Evolutionary conservation across 371 early-diverging fungal species (phyloP), one percentile per base, ranked within the genome.

Genomic region (Mortierella sp.): DNA sequence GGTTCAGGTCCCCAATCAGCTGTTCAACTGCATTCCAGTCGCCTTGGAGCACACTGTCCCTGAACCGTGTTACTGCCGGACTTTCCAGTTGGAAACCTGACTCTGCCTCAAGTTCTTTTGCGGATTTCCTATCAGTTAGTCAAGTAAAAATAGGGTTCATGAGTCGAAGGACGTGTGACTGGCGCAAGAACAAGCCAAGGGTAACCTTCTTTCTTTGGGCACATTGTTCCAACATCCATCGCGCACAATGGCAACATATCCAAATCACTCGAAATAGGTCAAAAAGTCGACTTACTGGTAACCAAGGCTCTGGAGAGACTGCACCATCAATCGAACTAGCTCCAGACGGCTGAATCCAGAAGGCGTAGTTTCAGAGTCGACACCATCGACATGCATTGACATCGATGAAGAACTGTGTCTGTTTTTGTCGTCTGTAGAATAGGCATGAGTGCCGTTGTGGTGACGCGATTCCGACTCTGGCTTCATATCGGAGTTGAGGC

Each of bases 241-340:
- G 44, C 24, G n/a, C 13, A 54, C 44, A 60, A n/a, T 54, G 48
- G 10, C 3, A 9, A 74, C n/a, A 24, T 44, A 45, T 50, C 60
- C 42, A 55, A 13, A 28, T 6, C 21, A 6, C n/a, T 19, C 71
- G 47, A 50, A 71, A 21, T 44, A 57, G 54, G 3, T 38, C 42
- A 38, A 38, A 38, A 38, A 38, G 13, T 19, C 65, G 16, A 70
- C 88, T 88, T 91, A 96, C 96, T 83, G 91, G 81, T 95, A 97
- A 9, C 97, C 97, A 74, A 97, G 90, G 73, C 95, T 95, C n/a
- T 92, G 90, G 48, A 98, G 88, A 45, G 96, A 90, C 84, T 98
- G 98, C 42, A 96, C 82, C 88, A 98, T 94, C 16, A 98, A 84
- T 21, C 98, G 92, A 31, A 97, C 95, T 5, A 97, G 89, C 84